A percentile compares a stretch with the other conserved stretches of the same genome.
phyloP scores from a whole-genome alignment of 352 stramenopile species.

The Paralagenidium karlingii region DNA sequence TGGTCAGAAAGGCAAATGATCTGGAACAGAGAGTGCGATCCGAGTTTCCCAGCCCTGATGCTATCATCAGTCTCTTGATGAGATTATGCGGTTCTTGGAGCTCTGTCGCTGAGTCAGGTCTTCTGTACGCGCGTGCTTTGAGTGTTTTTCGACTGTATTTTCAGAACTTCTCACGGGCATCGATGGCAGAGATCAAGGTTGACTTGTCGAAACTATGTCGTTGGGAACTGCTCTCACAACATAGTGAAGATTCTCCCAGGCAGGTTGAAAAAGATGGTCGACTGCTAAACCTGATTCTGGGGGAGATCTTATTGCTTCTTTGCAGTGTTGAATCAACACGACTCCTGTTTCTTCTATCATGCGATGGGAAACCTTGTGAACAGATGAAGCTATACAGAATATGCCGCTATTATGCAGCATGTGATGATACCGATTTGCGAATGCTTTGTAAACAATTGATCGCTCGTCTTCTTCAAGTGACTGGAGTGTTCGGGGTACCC shows the following conservation, averaged over 20 bases:
- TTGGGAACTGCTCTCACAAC: slow-evolving; percentile 32
- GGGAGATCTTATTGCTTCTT: slow-evolving; percentile 61
- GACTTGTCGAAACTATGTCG: slow-evolving; percentile 75
- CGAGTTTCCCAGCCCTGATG: slow-evolving; percentile 60
- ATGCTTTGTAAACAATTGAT: too few species aligned
- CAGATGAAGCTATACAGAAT: too few species aligned
- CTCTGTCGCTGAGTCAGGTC: slow-evolving; percentile 9
- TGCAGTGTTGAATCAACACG: slow-evolving; percentile 37
- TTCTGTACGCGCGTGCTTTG: slow-evolving; percentile 68
- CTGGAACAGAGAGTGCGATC: slow-evolving; percentile 56
- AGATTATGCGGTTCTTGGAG: slow-evolving; percentile 43
- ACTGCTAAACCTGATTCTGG: slow-evolving; percentile 40
- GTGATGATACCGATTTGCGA: too few species aligned
- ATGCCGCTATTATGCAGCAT: too few species aligned
- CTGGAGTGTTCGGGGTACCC: too few species aligned
- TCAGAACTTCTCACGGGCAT: slow-evolving; percentile 50
- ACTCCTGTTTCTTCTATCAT: slow-evolving; percentile 42
- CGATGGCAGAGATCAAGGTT: slow-evolving; percentile 73
- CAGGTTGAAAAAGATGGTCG: slow-evolving; percentile 5
- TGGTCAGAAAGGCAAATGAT: background rate
- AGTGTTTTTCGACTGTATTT: slow-evolving; percentile 67
- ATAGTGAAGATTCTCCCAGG: background rate
- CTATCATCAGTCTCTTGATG: slow-evolving; percentile 63
- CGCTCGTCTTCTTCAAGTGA: too few species aligned
- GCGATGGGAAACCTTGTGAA: too few species aligned